phyloP scores from a whole-genome alignment of 768 basidiomycete genomes.

The Boletus eberwhitei region DNA sequence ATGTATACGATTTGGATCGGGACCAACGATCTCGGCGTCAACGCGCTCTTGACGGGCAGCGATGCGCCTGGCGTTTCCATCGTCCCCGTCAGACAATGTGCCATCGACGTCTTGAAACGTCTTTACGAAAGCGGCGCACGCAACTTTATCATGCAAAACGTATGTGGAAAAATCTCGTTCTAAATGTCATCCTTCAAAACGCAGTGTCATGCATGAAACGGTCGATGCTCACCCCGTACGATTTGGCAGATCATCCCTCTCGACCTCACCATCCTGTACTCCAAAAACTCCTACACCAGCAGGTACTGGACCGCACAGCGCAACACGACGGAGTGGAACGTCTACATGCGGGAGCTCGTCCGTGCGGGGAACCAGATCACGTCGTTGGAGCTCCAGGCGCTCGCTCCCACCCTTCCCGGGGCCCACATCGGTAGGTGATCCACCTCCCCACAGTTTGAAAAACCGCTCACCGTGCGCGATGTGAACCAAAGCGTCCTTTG shows the following conservation, averaged over 20 bases:
- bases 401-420: conserved; percentile 46
- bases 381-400: conserved; percentile 45
- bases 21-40: conserved; percentile 59
- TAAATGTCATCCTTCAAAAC: not conserved
- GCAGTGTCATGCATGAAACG: not conserved
- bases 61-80: conserved; percentile 46
- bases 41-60: conserved; percentile 51
- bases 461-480: not conserved
- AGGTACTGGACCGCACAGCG: conserved; percentile 48
- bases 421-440: conserved; percentile 53
- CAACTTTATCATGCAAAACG: conserved; percentile 70
- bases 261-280: conserved; percentile 46
- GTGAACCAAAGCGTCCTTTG: conserved; percentile 46
- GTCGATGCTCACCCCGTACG: not conserved
- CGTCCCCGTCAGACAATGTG: conserved; percentile 55
- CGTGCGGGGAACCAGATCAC: conserved; percentile 51
- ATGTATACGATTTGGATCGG: conserved; percentile 69
- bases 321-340: conserved; percentile 57
- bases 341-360: conserved; percentile 52
- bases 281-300: conserved; percentile 44
- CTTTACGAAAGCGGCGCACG: conserved; percentile 58
- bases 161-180: conserved; percentile 26
- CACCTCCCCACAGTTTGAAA: not conserved
- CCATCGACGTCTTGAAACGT: conserved; percentile 55
- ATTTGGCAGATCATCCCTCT: conserved; percentile 53